Conservation (phyloP, 2,329 filamentous ascomycete species). For the Aspergillus bombycis region DNA sequence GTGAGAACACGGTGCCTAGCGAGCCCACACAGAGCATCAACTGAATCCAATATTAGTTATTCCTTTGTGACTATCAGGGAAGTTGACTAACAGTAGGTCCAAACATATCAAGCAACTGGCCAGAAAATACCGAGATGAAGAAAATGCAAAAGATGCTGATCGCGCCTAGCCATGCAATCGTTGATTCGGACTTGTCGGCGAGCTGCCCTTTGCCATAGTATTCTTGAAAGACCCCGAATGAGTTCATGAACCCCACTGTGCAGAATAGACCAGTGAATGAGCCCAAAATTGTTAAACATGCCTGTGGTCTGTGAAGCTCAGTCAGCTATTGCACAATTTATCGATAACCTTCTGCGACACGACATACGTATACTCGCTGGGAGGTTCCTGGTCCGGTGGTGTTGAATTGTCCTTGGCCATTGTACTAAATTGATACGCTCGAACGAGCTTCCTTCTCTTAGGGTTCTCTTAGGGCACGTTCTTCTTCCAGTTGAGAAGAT, state of each 20-base stretch:
- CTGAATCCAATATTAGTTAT: constrained; percentile 17
- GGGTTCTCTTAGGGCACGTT: background rate
- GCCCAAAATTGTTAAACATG: constrained; percentile 34
- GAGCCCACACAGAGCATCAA: constrained; percentile 32
- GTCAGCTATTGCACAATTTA: background rate
- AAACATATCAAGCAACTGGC: constrained; percentile 35
- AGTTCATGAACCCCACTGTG: constrained; percentile 43
- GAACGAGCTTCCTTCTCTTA: background rate
- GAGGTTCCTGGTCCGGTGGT: background rate
- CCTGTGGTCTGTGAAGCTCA: constrained; percentile 22
- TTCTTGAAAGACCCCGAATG: constrained; percentile 41
- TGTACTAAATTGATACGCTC: background rate
- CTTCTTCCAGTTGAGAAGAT: background rate
- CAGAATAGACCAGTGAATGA: constrained; percentile 37
- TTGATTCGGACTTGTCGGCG: constrained; percentile 28
- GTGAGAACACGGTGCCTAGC: constrained; percentile 30
- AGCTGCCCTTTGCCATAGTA: constrained; percentile 35
- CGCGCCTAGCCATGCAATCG: constrained; percentile 40
- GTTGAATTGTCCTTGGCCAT: background rate
- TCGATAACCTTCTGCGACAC: background rate
- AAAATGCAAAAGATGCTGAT: constrained; percentile 38
- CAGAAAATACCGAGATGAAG: constrained; percentile 29
- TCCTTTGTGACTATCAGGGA: background rate
- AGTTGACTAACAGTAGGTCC: constrained; percentile 31
- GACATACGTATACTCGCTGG: constrained; percentile 31